Evolutionary conservation across 2,329 filamentous ascomycete genomes (phyloP).

Genomic region (Neonectria sp.): DNA sequence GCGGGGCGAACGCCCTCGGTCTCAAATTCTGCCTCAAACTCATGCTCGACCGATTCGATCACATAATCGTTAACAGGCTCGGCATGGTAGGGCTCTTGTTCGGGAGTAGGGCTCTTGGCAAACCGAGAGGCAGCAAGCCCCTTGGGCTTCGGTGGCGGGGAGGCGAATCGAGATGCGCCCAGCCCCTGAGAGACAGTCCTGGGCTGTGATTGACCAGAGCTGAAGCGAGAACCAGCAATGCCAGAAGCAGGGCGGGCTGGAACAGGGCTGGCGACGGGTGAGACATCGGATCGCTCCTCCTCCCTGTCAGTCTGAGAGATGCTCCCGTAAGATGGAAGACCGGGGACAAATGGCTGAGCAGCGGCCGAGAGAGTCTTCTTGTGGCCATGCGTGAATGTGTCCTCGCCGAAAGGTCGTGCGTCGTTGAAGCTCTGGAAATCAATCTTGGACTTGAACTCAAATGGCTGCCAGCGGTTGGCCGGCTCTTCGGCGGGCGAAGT

Average conservation of each 20-base stretch:
- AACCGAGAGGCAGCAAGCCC: conserved; percentile 63
- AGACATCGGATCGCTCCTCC: conserved; percentile 42
- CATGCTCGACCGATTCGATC: conserved; percentile 50
- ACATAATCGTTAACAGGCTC: conserved; percentile 48
- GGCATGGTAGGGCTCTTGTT: conserved; percentile 40
- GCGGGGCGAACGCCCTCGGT: conserved; percentile 33
- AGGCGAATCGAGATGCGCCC: conserved; percentile 65
- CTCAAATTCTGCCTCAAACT: conserved; percentile 36
- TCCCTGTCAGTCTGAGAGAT: conserved; percentile 38
- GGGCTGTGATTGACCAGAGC: conserved; percentile 40
- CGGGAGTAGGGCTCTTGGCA: conserved; percentile 56
- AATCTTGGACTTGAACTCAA: conserved; percentile 68
- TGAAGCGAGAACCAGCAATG: conserved; percentile 40
- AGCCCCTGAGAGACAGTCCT: conserved; percentile 56
- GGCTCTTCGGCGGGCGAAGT: conserved; percentile 65
- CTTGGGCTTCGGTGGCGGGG: conserved; percentile 59
- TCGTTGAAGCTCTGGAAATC: conserved; percentile 68
- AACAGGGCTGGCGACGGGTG: conserved; percentile 40
- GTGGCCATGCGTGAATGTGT: conserved; percentile 58
- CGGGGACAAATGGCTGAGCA: conserved; percentile 77
- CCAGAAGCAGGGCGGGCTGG: conserved; percentile 40
- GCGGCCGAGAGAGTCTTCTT: conserved; percentile 75
- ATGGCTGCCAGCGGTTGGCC: conserved; percentile 66
- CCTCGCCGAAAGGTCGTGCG: conserved; percentile 65
- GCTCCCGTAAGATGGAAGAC: conserved; percentile 50